Evolutionary conservation across 257 asterid species (phyloP).

Genomic region (Jasminum sambac): DNA sequence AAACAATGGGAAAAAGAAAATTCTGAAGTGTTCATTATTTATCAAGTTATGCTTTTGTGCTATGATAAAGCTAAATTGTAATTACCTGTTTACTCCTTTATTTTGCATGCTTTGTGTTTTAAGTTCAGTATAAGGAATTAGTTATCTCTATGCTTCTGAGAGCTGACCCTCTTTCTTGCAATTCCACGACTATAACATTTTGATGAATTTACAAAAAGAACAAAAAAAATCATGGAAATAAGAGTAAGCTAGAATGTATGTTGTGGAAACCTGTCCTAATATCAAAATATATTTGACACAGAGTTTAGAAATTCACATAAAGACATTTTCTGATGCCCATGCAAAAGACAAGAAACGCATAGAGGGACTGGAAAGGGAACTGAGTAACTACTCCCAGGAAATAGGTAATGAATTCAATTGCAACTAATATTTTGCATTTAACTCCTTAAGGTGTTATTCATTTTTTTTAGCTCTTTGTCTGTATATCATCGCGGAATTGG

Average conservation of each 20-base stretch:
- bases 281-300: conserved; percentile 35
- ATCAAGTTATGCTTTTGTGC: not conserved
- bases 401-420: conserved; percentile 55
- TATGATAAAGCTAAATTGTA: conserved; percentile 7
- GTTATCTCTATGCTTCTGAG: not conserved
- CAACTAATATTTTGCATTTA: conserved; percentile 5
- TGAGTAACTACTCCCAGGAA: conserved; percentile 74
- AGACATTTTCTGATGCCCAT: conserved; percentile 56
- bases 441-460: not conserved
- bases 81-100: conserved; percentile 1
- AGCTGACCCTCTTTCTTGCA: not conserved
- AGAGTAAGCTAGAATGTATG: conserved; percentile 1
- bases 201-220: not conserved
- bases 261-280: conserved; percentile 14
- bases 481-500: not conserved
- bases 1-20: not conserved
- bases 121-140: not conserved
- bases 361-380: conserved; percentile 77
- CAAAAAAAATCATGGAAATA: not conserved
- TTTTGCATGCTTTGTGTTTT: not conserved
- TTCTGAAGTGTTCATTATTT: not conserved
- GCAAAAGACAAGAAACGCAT: conserved; percentile 70
- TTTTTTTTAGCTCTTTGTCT: conserved; percentile 20
- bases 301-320: conserved; percentile 72
- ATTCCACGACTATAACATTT: conserved; percentile 5